Evolutionary conservation across 106 monocot genomes (phyloP).

Genomic region (Dioscorea dumetorum): DNA sequence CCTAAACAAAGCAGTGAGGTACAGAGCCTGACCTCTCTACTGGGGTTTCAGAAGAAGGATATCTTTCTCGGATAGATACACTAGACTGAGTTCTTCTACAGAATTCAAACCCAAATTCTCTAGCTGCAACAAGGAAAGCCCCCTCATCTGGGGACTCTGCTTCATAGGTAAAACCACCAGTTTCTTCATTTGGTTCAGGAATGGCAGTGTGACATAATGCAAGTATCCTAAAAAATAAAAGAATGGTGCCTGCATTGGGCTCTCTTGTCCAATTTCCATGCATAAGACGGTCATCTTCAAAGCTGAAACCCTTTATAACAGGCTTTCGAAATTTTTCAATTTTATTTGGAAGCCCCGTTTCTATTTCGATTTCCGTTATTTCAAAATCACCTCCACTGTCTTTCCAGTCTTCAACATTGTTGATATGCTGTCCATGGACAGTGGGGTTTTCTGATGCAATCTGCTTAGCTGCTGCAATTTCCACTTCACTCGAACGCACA

Average conservation of each 20-base stretch:
- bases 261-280: constrained; percentile 76
- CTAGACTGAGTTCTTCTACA: constrained; percentile 86
- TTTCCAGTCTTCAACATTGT: too few relatives aligned
- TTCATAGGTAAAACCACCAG: constrained; percentile 79
- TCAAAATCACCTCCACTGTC: constrained; percentile 16
- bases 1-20: background rate
- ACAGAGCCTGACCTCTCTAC: constrained; percentile 50
- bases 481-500: constrained; percentile 74
- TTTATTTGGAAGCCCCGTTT: constrained; percentile 16
- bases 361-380: constrained; percentile 48
- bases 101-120: constrained; percentile 98
- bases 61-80: constrained; percentile 61
- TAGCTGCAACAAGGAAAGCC: constrained; percentile 93
- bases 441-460: constrained; percentile 53
- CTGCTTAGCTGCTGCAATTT: constrained; percentile 80
- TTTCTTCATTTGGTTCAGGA: constrained; percentile 77
- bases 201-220: constrained; percentile 92
- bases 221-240: constrained; percentile 86
- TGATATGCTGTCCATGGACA: too few relatives aligned
- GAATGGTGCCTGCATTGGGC: constrained; percentile 45
- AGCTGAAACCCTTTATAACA: constrained; percentile 72
- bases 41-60: constrained; percentile 25
- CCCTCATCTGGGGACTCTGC: constrained; percentile 97
- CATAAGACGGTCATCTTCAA: constrained; percentile 85
- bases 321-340: constrained; percentile 31